Evolutionary conservation across 2,329 filamentous ascomycete genomes (phyloP).

Genomic region (Aureobasidium sp.): DNA sequence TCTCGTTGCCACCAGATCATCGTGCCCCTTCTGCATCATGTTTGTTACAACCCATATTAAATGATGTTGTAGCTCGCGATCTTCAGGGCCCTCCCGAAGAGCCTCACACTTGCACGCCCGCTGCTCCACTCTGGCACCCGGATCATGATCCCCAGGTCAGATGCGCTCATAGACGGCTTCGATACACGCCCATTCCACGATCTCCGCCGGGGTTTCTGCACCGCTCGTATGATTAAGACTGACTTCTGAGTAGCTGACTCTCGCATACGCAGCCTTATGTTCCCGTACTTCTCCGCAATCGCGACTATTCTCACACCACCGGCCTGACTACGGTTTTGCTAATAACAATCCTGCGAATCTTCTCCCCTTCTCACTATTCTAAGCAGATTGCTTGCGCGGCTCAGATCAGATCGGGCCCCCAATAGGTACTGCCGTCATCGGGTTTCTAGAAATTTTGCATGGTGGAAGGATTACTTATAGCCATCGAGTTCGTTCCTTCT

Average conservation of each 20-base stretch:
- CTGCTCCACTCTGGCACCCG: background rate
- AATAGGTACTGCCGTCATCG: background rate
- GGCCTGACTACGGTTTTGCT: background rate
- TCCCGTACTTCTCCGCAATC: conserved; percentile 5
- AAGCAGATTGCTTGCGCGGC: background rate
- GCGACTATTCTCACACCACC: conserved; percentile 5
- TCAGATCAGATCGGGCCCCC: background rate
- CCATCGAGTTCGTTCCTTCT: background rate
- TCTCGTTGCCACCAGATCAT: background rate
- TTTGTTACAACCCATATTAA: background rate
- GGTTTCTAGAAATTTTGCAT: background rate
- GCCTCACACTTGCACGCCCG: background rate
- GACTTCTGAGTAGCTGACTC: background rate
- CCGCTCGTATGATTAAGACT: background rate
- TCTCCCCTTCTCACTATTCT: conserved; percentile 1
- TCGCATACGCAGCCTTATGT: background rate
- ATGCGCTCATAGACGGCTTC: background rate
- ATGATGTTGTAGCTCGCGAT: conserved; percentile 4
- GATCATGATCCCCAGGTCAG: background rate
- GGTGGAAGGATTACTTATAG: background rate
- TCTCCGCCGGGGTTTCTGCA: background rate
- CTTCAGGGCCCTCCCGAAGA: conserved; percentile 7
- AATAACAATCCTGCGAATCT: background rate
- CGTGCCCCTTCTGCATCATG: background rate
- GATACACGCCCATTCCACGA: conserved; percentile 1